phyloP scores from a whole-genome alignment of 2,329 filamentous ascomycete genomes.

The Diaporthe citriasiana region DNA sequence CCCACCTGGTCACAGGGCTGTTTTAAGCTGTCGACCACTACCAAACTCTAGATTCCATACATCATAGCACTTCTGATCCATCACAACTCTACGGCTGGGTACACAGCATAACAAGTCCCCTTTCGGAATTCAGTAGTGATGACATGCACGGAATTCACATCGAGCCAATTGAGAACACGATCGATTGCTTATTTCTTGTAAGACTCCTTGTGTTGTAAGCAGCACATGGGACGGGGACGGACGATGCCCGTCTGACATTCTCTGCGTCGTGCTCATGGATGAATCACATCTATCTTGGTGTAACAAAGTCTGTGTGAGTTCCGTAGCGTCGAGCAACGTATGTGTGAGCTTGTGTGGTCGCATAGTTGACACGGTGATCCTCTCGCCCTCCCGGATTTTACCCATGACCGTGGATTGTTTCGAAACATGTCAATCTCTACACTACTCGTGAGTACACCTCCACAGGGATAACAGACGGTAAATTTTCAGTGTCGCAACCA shows the following conservation, averaged over 20 bases:
- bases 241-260: not conserved
- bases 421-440: not conserved
- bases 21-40: not conserved
- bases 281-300: not conserved
- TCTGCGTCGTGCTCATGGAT: not conserved
- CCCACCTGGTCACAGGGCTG: not conserved
- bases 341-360: not conserved
- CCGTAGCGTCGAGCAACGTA: not conserved
- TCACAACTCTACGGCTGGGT: not conserved
- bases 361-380: not conserved
- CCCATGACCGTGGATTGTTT: not conserved
- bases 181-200: not conserved
- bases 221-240: not conserved
- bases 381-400: not conserved
- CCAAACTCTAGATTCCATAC: not conserved
- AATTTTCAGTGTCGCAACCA: too few relatives aligned
- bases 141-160: too few relatives aligned
- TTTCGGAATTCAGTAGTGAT: too few relatives aligned
- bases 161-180: not conserved
- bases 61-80: not conserved
- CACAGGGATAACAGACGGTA: too few relatives aligned
- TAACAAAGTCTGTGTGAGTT: not conserved
- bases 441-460: not conserved
- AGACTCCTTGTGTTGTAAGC: not conserved
- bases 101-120: not conserved